Evolutionary conservation across 106 monocot species (phyloP), one percentile per base, ranked within the genome.

Genomic region (Dendrobium huoshanense): DNA sequence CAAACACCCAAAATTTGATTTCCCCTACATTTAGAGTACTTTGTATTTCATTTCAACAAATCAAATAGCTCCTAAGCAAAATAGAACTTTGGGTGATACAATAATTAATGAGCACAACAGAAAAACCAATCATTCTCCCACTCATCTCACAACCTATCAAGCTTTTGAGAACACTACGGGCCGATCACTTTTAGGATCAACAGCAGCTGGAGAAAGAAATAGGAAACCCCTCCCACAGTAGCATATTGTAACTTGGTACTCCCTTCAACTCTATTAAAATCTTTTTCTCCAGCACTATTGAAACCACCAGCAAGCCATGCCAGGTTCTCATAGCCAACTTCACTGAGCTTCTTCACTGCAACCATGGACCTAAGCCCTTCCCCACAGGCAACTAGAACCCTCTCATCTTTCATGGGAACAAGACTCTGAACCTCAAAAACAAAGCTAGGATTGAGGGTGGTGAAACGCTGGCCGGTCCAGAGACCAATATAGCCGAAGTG

Each of bases 271-370:
- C 80, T 85, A 1, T 55, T 27, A 77, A 98, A 91, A 58, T 98
- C 94, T 1, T 74, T 70, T 16, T 87, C 87, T 6, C 17, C 58
- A 0, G 86, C 82, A 15, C 85, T 59, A 76, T 86, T 94, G 82
- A 97, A 97, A 9, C 97, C 97, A 18, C 97, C 97, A 20, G 85
- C 92, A 37, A 97, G 78, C 97, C 92, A 94, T 17, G 81, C 94
- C 83, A 97, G 77, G 81, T 94, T 92, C 83, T 77, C 85, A 85
- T 92, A 98, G 24, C 97, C 97, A 41, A 81, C 92, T 41, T 82
- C 77, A 56, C 83, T 79, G 73, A 98, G 82, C 77, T 81, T 78
- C 49, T 79, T 84, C 76, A 98, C 77, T 10, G 94, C 97, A n/a
- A 92, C 89, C 84, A 85, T 31, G 2, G 97, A 95, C 96, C 97